Evolutionary conservation across 176 grass and related monocot species (phyloP), one percentile per base, ranked within the genome.

Genomic region (Cocos nucifera): DNA sequence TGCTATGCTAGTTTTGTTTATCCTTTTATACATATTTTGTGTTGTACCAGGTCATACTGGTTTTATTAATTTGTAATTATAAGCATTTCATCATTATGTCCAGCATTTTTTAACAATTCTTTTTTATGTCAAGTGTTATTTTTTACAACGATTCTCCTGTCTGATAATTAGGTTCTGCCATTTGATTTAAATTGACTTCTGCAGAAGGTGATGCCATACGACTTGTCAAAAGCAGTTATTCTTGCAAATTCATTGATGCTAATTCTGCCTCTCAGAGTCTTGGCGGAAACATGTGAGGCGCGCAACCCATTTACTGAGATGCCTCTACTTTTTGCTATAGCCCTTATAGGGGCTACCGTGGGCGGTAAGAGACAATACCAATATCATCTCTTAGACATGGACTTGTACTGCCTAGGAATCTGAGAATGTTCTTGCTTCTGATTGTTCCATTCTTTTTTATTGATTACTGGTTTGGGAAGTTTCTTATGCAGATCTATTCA

Each of bases 271-370:
- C 66, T 75, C 56, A 71, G 81, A 50, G 81, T 71, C 17, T 78
- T 72, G n/a, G 81, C 81, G 0, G 78, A 72, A 76, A 78, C 35
- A 1, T 81, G 81, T 57, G 72, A 73, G 39, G 44, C 73, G 10
- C 19, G 58, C 63, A 74, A 64, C 63, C 74, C 80, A 15, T 75
- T 78, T 16, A 58, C 66, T 1, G 80, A 89, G 50, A 89, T 89
- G 86, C 80, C 80, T 6, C 27, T 89, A 63, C 78, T 85, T 16
- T 78, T 89, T 53, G 81, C 78, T 56, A 73, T 85, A 24, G 86
- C 78, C 44, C 52, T 89, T 49, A 20, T 2, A 3, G 69, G 69
- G 48, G 69, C 69, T 61, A 20, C 69, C 4, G 56, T 71, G 29
- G 39, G 56, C 1, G 69, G 69, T 71, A 61, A 71, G 22, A 71